phyloP scores from a whole-genome alignment of 78 protist genomes.

The Dictyostelium brefeldianum region DNA sequence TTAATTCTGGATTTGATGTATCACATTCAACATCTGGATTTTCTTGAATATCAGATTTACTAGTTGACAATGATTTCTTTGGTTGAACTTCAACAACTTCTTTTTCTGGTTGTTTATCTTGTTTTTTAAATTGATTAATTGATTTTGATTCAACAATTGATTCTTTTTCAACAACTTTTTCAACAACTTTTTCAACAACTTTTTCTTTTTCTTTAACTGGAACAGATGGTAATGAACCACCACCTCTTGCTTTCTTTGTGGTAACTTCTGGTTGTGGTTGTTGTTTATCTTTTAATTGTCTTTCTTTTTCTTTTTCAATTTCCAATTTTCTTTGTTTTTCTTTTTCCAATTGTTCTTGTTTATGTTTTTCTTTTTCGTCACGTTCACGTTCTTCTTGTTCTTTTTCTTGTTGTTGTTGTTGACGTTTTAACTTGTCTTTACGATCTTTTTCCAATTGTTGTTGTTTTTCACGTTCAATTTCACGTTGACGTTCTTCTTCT shows the following conservation, averaged over 20 bases:
- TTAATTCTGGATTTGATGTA: conserved; percentile 33
- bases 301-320: conserved; percentile 41
- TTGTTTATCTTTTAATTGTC: conserved; percentile 10
- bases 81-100: background rate
- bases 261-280: background rate
- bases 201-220: conserved; percentile 21
- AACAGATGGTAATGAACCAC: conserved; percentile 53
- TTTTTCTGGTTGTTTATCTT: background rate
- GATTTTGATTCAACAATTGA: conserved; percentile 8
- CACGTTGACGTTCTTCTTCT: background rate
- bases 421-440: background rate
- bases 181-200: background rate
- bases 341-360: conserved; percentile 4
- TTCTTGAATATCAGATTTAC: background rate
- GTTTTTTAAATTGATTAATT: background rate
- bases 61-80: background rate
- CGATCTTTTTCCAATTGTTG: conserved; percentile 6
- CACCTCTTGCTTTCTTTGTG: background rate
- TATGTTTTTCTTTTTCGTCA: conserved; percentile 10
- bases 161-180: background rate
- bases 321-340: conserved; percentile 32
- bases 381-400: background rate
- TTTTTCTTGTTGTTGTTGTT: conserved; percentile 39
- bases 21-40: conserved; percentile 83
- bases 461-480: background rate